These are phyloP conservation scores for Colletotrichum simmondsii DNA, from an alignment of 2,329 filamentous ascomycete species.

Conservation along the genomic window DNA sequence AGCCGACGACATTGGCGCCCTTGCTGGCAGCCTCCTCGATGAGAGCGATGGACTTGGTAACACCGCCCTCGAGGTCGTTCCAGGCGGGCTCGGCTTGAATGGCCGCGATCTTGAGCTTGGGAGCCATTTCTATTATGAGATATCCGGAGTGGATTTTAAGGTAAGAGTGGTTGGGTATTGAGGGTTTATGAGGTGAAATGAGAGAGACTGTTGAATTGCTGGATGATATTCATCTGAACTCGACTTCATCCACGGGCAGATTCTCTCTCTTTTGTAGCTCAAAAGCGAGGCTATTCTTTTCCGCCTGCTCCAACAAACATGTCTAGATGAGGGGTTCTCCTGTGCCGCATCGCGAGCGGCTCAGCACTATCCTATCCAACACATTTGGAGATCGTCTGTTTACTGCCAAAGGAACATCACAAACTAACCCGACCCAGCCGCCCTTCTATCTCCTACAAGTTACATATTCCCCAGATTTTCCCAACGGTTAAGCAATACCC, in stretches of 20 bases:
- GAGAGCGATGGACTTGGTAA: conserved; percentile 48
- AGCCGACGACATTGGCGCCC: conserved; percentile 49
- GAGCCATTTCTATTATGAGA: not conserved
- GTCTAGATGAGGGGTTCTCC: not conserved
- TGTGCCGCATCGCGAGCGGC: not conserved
- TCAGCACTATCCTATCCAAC: conserved; percentile 6
- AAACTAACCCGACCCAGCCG: not conserved
- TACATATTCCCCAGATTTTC: not conserved
- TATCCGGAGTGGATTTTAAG: not conserved
- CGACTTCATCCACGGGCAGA: not conserved
- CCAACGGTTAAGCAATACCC: conserved; percentile 10
- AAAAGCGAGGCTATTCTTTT: not conserved
- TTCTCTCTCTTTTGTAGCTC: not conserved
- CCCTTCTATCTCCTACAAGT: not conserved
- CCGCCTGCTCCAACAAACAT: not conserved
- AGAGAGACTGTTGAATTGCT: not conserved
- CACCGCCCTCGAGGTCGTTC: conserved; percentile 43
- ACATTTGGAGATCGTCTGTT: not conserved
- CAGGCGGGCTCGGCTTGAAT: conserved; percentile 41
- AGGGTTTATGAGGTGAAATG: not conserved
- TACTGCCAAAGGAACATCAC: not conserved
- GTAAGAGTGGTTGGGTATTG: not conserved
- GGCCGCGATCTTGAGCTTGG: conserved; percentile 39
- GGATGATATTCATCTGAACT: not conserved
- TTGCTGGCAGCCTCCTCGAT: conserved; percentile 45